These are phyloP conservation scores for Chrysanthemum makinoi DNA, from an alignment of 129 eudicot species.

Conservation along the genomic window DNA sequence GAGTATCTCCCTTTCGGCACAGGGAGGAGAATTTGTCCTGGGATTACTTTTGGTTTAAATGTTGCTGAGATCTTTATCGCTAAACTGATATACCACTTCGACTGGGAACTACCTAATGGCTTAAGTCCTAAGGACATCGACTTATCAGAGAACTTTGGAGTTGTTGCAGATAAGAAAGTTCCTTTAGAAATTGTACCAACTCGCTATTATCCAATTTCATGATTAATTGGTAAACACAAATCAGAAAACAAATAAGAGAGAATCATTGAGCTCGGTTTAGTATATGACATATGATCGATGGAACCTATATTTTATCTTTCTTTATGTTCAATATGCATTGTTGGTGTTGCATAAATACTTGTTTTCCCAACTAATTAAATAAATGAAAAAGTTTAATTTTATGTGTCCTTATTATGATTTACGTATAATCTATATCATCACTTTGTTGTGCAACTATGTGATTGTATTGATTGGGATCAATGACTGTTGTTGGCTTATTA, in stretches of 20 bases:
- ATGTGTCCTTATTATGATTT: too few species aligned
- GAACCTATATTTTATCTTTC: too few species aligned
- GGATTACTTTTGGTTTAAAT: slow-evolving; percentile 11
- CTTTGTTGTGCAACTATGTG: too few species aligned
- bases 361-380: too few species aligned
- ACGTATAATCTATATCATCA: too few species aligned
- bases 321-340: too few species aligned
- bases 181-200: slow-evolving; percentile 6
- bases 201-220: not conserved
- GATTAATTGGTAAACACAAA: not conserved
- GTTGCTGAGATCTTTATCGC: slow-evolving; percentile 21
- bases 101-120: slow-evolving; percentile 27
- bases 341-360: too few species aligned
- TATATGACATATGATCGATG: not conserved
- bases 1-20: slow-evolving; percentile 8
- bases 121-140: slow-evolving; percentile 17
- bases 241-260: too few species aligned
- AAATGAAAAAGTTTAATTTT: too few species aligned
- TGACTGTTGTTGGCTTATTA: too few species aligned
- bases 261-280: not conserved
- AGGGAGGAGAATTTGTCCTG: slow-evolving; percentile 22
- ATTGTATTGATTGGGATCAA: too few species aligned
- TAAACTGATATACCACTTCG: slow-evolving; percentile 2
- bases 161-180: slow-evolving; percentile 15
- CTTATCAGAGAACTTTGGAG: not conserved